Evolutionary conservation across 2,329 filamentous ascomycete species (phyloP).

Genomic region (Cytospora mali): DNA sequence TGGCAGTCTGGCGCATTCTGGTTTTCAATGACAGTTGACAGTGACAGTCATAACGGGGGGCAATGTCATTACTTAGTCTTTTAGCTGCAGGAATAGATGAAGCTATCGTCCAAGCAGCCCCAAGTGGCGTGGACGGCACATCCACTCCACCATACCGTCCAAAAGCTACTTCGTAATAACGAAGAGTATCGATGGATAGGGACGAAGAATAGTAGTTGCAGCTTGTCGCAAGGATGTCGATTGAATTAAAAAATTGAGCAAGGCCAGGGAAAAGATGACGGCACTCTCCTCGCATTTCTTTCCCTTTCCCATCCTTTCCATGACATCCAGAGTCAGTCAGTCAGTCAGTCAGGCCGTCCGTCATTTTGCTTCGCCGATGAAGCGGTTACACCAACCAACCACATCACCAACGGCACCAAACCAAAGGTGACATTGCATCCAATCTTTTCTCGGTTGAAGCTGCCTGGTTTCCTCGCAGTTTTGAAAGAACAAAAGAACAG

Average conservation of each 20-base stretch:
- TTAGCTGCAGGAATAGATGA: neutral
- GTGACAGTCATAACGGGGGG: too few species aligned
- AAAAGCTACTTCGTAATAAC: neutral
- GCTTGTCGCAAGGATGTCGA: neutral
- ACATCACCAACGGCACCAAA: neutral
- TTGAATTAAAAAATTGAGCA: neutral
- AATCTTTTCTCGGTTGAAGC: neutral
- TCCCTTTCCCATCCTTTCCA: neutral
- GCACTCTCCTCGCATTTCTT: neutral
- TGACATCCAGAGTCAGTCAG: neutral
- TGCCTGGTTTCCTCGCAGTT: neutral
- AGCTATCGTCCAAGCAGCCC: neutral
- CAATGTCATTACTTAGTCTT: neutral
- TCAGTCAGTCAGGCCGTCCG: neutral
- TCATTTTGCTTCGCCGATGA: neutral
- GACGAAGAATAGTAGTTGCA: neutral
- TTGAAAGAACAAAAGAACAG: neutral
- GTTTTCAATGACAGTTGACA: too few species aligned
- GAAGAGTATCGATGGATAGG: too few species aligned
- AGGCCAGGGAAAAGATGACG: conserved; percentile 1
- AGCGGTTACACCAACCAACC: conserved; percentile 4
- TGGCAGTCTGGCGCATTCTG: too few species aligned
- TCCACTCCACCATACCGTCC: neutral
- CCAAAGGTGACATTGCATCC: neutral
- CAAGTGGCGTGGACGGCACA: neutral